These are phyloP conservation scores for Melaleuca alternifolia DNA, from an alignment of 345 rosid genomes.

Conservation along the genomic window DNA sequence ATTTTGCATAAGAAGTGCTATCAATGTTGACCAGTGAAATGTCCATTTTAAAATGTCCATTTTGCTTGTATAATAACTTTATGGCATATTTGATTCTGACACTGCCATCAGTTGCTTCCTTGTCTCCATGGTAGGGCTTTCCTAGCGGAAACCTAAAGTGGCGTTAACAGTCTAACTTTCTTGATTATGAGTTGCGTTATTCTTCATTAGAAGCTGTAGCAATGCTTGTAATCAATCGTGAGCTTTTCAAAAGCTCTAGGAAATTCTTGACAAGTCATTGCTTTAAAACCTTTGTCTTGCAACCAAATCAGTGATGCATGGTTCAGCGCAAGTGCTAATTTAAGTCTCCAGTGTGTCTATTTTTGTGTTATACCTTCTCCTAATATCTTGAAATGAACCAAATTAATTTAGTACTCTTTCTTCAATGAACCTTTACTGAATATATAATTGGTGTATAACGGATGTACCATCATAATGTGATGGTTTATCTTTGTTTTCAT, in stretches of 20 bases:
- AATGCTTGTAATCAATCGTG: background rate
- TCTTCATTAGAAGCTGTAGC: background rate
- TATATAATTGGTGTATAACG: background rate
- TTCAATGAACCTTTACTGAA: background rate
- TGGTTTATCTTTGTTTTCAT: background rate
- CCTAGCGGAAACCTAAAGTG: background rate
- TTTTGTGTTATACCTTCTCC: background rate
- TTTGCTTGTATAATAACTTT: background rate
- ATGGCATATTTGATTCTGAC: background rate
- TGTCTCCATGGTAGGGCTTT: background rate
- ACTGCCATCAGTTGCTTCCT: background rate
- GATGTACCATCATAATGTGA: background rate
- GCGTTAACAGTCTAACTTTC: background rate
- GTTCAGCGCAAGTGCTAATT: background rate
- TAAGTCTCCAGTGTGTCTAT: background rate
- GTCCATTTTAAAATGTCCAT: background rate
- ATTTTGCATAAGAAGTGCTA: background rate
- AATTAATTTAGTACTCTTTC: background rate
- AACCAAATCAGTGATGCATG: background rate
- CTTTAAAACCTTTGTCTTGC: background rate
- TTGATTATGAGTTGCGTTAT: background rate
- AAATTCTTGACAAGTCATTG: background rate
- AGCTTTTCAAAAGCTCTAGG: background rate
- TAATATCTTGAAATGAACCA: background rate
- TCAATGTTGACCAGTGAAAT: background rate